Evolutionary conservation across 2,329 filamentous ascomycete genomes (phyloP), one percentile per base, ranked within the genome.

Genomic region (Paramyrothecium sp.): DNA sequence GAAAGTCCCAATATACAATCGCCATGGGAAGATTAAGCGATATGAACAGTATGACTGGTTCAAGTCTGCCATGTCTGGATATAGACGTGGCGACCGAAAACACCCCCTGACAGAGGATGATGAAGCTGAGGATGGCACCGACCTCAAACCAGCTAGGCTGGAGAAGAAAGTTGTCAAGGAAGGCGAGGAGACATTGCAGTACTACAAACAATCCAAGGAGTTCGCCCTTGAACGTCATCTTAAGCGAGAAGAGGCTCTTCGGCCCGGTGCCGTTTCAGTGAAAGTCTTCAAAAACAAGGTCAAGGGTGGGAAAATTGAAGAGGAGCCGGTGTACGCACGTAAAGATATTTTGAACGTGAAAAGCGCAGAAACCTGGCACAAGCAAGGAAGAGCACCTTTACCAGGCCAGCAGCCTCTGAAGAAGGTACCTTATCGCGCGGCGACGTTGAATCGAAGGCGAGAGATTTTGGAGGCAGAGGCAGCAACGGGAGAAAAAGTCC

Each of bases 281-380:
- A 91, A 89, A 62, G 82, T 83, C 12, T 97, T 98, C 72, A 85
- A 80, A 4, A 86, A 86, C 58, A 88, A 87, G 51, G 88, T 85
- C 11, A 97, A 94, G 72, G 89, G 88, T 16, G 85, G 86, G 49
- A 89, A 88, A 51, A 75, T 83, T 3, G 89, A 89, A 49, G 85
- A 90, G 58, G 92, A 97, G 69, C 87, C 91, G 1, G 92, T 98
- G 0, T 98, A 87, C 69, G 82, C 82, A 1, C 87, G 94, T 34
- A 83, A 84, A 54, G 93, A 98, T 63, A 86, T 98, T 0, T 86
- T 93, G 2, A 81, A 84, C 44, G 96, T 96, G 71, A 93, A 97
- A 72, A 96, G 91, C 26, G 89, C 90, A 2, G 95, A 99, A 71
- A 97, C 91, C 1, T 99, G 95, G 95, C 95, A 98, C 71, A 97